phyloP scores from a whole-genome alignment of 345 rosid genomes.

The Hibiscus trionum region DNA sequence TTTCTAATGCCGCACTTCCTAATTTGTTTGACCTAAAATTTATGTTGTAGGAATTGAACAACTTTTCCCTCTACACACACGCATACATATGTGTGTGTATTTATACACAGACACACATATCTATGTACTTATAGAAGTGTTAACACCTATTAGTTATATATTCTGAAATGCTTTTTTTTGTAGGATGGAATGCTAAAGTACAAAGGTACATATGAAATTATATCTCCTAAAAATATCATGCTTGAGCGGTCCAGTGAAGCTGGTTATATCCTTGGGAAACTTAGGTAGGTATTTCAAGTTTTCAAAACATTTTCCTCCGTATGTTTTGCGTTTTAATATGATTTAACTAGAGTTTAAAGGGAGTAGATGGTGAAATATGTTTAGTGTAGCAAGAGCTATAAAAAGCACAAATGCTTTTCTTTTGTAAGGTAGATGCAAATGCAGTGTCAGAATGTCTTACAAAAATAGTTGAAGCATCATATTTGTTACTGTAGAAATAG shows the following conservation, averaged over 20 bases:
- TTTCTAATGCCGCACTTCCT: too few relatives aligned
- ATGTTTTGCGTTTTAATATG: not conserved
- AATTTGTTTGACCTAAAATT: too few relatives aligned
- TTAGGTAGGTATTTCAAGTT: constrained; percentile 42
- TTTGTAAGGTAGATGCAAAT: too few relatives aligned
- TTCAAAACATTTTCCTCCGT: not conserved
- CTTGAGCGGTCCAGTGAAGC: constrained; percentile 76
- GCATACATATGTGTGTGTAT: too few relatives aligned
- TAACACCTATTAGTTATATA: not conserved
- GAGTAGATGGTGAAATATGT: not conserved
- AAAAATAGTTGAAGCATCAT: too few relatives aligned
- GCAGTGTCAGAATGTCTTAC: too few relatives aligned
- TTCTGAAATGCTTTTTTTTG: constrained; percentile 7
- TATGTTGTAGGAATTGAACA: too few relatives aligned
- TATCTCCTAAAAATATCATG: constrained; percentile 79
- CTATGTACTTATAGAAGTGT: not conserved
- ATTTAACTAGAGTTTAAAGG: not conserved
- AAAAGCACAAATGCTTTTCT: too few relatives aligned
- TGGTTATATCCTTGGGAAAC: constrained; percentile 91
- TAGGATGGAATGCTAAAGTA: constrained; percentile 97
- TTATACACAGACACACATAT: too few relatives aligned
- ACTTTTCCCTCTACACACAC: too few relatives aligned
- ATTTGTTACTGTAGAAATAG: too few relatives aligned
- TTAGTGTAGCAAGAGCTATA: too few relatives aligned
- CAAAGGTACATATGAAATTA: constrained; percentile 86